phyloP scores from a whole-genome alignment of 1,139 yeast species.

The Suhomyces wounanorum region DNA sequence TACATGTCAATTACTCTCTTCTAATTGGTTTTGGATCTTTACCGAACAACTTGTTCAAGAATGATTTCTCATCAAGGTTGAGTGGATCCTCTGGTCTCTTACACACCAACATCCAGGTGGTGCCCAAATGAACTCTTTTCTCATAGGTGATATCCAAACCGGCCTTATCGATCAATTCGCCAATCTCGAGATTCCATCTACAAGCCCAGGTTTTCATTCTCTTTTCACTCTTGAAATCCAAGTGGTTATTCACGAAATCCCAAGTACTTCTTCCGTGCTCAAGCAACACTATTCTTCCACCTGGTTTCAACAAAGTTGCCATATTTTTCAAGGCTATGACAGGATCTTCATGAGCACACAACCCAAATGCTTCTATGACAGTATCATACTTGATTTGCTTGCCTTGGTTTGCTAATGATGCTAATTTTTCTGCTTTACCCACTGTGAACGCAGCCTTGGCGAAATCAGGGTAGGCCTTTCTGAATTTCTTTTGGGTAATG shows the following conservation, averaged over 20 bases:
- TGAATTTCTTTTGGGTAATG: slow-evolving; percentile 73
- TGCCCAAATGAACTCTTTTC: slow-evolving; percentile 85
- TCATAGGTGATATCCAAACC: slow-evolving; percentile 83
- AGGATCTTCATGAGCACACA: slow-evolving; percentile 95
- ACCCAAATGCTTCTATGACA: slow-evolving; percentile 88
- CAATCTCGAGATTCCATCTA: slow-evolving; percentile 94
- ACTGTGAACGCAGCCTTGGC: slow-evolving; percentile 81
- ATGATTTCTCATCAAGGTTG: slow-evolving; percentile 44
- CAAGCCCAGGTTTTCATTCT: slow-evolving; percentile 96
- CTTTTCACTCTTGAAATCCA: slow-evolving; percentile 81
- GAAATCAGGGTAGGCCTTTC: slow-evolving; percentile 63
- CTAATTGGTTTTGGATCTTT: slow-evolving; percentile 32
- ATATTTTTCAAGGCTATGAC: slow-evolving; percentile 77
- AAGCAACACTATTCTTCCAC: slow-evolving; percentile 83
- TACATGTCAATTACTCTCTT: slow-evolving; percentile 20
- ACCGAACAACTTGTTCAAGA: slow-evolving; percentile 47
- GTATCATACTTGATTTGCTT: slow-evolving; percentile 73
- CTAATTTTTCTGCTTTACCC: slow-evolving; percentile 88
- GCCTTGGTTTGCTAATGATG: slow-evolving; percentile 48
- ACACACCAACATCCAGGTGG: slow-evolving; percentile 84
- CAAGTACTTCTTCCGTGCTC: slow-evolving; percentile 92
- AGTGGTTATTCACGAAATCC: slow-evolving; percentile 72
- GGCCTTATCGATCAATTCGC: slow-evolving; percentile 77
- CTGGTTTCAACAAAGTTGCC: slow-evolving; percentile 72
- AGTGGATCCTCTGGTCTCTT: slow-evolving; percentile 69